Evolutionary conservation across 345 rosid genomes (phyloP), one percentile per base, ranked within the genome.

Genomic region (Limnanthes douglasii): DNA sequence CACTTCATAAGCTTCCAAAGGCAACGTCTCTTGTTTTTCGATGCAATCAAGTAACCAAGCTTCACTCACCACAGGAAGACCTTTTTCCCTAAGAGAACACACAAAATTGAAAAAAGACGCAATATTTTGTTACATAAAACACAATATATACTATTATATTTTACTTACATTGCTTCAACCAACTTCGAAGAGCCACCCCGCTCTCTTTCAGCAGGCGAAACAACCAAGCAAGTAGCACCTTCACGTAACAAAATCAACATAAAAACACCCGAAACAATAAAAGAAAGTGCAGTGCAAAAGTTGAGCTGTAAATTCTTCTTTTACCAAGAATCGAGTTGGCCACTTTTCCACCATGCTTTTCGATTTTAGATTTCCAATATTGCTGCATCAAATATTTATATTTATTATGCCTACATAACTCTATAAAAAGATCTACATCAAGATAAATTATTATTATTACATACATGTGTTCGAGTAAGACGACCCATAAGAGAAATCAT

Each of bases 11-110:
- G 84, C 80, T 43, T 63, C 65, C 1, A 73, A 37, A 26, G 97
- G 82, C 39, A 62, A 74, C 0, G 69, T 56, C 46, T 78, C 94
- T 39, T 73, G 72, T 30, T 67, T 75, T 53, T 86, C 78, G 2
- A 78, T 62, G 45, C 74, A 75, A 40, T 86, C 78, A 0, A 65
- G 24, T 68, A 82, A 36, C 97, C 93, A 82, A 5, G 58, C 66
- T 41, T 78, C 85, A 0, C 79, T 63, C 41, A 78, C 93, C 6
- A 82, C 73, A 0, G 58, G 61, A 6, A 68, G 11, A 14, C 70
- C 73, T 46, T 60, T 53, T 39, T 82, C 88, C 59, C 85, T 82
- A 5, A 5, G 50, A 14, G 7, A 23, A 0, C 6, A 30, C 14
- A 36, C 29, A 13, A 15, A 53, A 27, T 12, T 14, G 27, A 4